These are phyloP conservation scores for Penicillium occitanis DNA, from an alignment of 2,329 filamentous ascomycete genomes.

Conservation along the genomic window DNA sequence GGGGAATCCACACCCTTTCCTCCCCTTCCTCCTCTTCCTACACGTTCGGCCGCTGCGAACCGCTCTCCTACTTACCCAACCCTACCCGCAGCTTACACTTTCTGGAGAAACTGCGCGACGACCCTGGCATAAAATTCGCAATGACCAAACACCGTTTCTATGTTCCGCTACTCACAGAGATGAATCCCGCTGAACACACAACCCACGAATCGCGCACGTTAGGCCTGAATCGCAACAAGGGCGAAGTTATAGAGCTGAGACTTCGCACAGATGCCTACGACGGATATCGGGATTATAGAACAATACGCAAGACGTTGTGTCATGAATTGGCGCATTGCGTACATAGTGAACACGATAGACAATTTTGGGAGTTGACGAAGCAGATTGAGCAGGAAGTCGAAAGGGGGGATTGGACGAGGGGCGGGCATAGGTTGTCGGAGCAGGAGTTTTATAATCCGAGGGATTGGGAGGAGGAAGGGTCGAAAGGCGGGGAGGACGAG, in stretches of 20 bases:
- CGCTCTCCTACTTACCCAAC: conserved; percentile 74
- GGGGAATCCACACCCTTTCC: conserved; percentile 33
- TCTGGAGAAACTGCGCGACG: conserved; percentile 72
- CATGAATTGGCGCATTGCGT: conserved; percentile 96
- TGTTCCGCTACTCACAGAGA: conserved; percentile 86
- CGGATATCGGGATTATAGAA: conserved; percentile 89
- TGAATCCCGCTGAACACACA: conserved; percentile 86
- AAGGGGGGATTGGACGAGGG: conserved; percentile 71
- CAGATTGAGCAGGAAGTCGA: conserved; percentile 87
- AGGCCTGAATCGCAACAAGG: conserved; percentile 81
- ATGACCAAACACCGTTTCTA: conserved; percentile 85
- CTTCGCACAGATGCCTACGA: conserved; percentile 92
- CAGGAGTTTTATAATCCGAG: conserved; percentile 61
- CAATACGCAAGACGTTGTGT: conserved; percentile 86
- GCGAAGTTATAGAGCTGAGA: conserved; percentile 86
- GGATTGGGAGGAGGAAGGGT: conserved; percentile 55
- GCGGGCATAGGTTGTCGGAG: conserved; percentile 62
- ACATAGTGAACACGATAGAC: conserved; percentile 74
- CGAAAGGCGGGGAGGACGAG: conserved; percentile 48
- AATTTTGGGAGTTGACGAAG: conserved; percentile 87
- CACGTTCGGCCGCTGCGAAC: conserved; percentile 76
- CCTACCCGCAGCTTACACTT: conserved; percentile 70
- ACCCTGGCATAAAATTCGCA: conserved; percentile 77
- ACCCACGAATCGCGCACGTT: conserved; percentile 78
- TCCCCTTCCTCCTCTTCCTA: conserved; percentile 62